Percentiles rank a stretch among this genome's conserved stretches.
These are phyloP conservation scores for Mortierella antarctica DNA, from an alignment of 192 early-diverging fungal species.

Conservation along the genomic window DNA sequence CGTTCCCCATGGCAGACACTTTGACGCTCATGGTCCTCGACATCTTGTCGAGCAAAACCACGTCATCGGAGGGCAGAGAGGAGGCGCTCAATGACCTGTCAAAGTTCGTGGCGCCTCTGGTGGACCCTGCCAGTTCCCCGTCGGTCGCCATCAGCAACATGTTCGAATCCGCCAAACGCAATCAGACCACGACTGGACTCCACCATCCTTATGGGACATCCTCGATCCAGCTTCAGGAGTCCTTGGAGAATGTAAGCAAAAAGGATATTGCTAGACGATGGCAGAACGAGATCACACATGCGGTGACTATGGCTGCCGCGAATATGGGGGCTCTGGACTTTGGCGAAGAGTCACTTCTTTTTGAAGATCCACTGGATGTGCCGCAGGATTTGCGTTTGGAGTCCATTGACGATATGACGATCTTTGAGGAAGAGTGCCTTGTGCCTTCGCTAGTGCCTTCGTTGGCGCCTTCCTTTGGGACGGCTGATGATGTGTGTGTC, in stretches of 20 bases:
- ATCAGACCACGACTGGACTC: conserved; percentile 21
- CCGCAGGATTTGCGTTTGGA: conserved; percentile 20
- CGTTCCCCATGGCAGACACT: conserved; percentile 28
- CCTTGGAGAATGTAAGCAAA: not conserved
- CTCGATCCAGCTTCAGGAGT: conserved; percentile 26
- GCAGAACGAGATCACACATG: conserved; percentile 26
- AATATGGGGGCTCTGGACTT: conserved; percentile 21
- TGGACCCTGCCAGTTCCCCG: conserved; percentile 19
- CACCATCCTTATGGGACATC: conserved; percentile 36
- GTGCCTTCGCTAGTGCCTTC: not conserved
- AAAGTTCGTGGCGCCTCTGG: conserved; percentile 19
- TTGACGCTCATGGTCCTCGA: conserved; percentile 21
- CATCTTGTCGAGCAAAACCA: conserved; percentile 29
- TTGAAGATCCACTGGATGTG: conserved; percentile 24
- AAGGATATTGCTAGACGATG: conserved; percentile 8
- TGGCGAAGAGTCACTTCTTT: conserved; percentile 5
- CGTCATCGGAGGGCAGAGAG: conserved; percentile 12
- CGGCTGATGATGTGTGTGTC: no score
- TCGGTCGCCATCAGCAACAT: conserved; percentile 26
- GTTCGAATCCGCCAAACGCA: conserved; percentile 20
- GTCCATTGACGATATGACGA: conserved; percentile 14
- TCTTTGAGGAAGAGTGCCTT: not conserved
- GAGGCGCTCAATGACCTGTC: conserved; percentile 25
- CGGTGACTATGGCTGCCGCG: conserved; percentile 25
- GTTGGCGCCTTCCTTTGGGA: no score